Percentiles rank a stretch among this genome's conserved stretches.
These are phyloP conservation scores for Puccinellia tenuiflora DNA, from an alignment of 176 grass and related monocot genomes.

Conservation along the genomic window DNA sequence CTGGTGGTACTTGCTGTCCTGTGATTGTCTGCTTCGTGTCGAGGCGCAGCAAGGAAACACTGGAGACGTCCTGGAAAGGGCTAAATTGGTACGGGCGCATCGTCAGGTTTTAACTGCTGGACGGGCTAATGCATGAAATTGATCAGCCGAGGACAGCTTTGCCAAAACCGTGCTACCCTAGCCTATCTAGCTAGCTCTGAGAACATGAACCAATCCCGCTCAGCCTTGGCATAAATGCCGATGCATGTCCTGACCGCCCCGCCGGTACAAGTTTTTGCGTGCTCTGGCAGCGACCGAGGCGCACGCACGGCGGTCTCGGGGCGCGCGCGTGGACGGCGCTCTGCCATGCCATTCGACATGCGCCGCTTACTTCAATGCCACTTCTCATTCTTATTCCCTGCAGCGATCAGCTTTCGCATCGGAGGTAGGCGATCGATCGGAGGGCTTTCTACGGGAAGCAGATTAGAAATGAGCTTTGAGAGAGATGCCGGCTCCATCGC, in stretches of 20 bases:
- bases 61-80: no score
- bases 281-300: background rate
- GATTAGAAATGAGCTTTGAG: background rate
- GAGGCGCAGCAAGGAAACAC: no score
- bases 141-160: background rate
- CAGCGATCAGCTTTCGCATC: background rate
- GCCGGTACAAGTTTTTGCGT: background rate
- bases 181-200: no score
- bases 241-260: no score
- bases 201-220: background rate
- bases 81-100: no score
- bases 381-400: slow-evolving; percentile 2
- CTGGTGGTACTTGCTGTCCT: no score
- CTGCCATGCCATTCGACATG: background rate
- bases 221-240: background rate
- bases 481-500: background rate
- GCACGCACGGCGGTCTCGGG: no score
- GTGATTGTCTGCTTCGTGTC: no score
- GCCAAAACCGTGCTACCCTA: background rate
- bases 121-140: background rate
- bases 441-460: background rate
- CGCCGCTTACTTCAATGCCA: background rate
- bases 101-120: no score
- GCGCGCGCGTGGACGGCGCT: background rate
- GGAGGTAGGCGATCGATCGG: background rate